These are phyloP conservation scores for Mercurialis annua DNA, from an alignment of 345 rosid species.

Conservation along the genomic window DNA sequence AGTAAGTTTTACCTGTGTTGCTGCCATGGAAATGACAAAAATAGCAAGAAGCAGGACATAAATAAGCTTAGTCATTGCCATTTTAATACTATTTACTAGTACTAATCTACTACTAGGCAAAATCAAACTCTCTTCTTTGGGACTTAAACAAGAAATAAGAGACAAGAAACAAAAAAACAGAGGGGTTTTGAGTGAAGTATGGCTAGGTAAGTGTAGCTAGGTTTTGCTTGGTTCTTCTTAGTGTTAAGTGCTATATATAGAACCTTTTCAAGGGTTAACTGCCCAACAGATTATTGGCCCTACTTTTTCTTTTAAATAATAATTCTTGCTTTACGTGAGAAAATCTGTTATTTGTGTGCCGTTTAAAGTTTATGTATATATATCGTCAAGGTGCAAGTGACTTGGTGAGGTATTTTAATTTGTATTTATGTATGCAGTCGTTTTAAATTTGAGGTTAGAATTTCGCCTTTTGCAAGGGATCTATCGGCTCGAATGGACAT, in stretches of 20 bases:
- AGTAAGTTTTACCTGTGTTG: slow-evolving; percentile 38
- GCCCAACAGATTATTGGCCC: slow-evolving; percentile 1
- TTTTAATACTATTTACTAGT: no score
- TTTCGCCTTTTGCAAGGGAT: no score
- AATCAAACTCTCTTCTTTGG: slow-evolving; percentile 4
- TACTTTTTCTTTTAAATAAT: neutral
- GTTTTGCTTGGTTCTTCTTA: neutral
- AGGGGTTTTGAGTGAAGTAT: slow-evolving; percentile 28
- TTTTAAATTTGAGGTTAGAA: no score
- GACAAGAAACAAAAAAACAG: neutral
- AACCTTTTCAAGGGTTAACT: neutral
- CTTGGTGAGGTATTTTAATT: no score
- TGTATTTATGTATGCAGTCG: no score
- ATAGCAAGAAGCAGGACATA: slow-evolving; percentile 49
- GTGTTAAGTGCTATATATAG: slow-evolving; percentile 10
- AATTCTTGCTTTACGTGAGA: no score
- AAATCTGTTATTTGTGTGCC: no score
- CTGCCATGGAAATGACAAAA: slow-evolving; percentile 58
- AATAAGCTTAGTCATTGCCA: slow-evolving; percentile 48
- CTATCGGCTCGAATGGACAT: no score
- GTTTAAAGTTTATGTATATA: no score
- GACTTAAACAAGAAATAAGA: neutral
- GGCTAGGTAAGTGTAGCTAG: neutral
- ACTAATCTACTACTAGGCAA: neutral
- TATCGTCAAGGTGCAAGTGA: no score